phyloP scores from a whole-genome alignment of 768 basidiomycete species.

The Naganishia antarctica region DNA sequence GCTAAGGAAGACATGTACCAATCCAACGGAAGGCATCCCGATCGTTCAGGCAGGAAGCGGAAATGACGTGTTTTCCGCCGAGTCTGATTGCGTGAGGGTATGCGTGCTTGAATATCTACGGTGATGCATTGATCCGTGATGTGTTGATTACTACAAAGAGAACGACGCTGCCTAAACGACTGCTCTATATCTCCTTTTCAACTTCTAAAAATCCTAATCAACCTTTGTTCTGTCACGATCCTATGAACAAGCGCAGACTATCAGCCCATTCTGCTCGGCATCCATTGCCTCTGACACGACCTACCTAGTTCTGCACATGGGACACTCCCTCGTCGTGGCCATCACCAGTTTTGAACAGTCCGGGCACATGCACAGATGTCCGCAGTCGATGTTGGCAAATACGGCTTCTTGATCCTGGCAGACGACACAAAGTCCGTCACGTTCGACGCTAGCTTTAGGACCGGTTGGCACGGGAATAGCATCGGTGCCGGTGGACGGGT shows the following conservation, averaged over 20 bases:
- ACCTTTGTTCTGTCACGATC: constrained; percentile 73
- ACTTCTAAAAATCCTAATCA: constrained; percentile 69
- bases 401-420: constrained; percentile 94
- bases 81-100: too few species aligned
- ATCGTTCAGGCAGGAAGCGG: neutral
- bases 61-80: too few species aligned
- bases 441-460: constrained; percentile 47
- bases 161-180: too few species aligned
- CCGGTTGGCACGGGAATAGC: constrained; percentile 39
- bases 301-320: constrained; percentile 69
- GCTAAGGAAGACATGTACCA: neutral
- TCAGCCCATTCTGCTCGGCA: neutral
- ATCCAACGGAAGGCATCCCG: neutral
- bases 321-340: constrained; percentile 73
- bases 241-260: constrained; percentile 41
- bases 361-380: constrained; percentile 53
- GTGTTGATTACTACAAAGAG: too few species aligned
- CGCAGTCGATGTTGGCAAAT: constrained; percentile 90
- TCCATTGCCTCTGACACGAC: constrained; percentile 29
- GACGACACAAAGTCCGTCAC: constrained; percentile 73
- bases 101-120: too few species aligned
- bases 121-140: too few species aligned
- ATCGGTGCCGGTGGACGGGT: neutral
- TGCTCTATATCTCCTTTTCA: constrained; percentile 33
- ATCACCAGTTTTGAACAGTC: constrained; percentile 49